phyloP scores from a whole-genome alignment of 2,329 filamentous ascomycete genomes.

The Colletotrichum lindemuthianum region DNA sequence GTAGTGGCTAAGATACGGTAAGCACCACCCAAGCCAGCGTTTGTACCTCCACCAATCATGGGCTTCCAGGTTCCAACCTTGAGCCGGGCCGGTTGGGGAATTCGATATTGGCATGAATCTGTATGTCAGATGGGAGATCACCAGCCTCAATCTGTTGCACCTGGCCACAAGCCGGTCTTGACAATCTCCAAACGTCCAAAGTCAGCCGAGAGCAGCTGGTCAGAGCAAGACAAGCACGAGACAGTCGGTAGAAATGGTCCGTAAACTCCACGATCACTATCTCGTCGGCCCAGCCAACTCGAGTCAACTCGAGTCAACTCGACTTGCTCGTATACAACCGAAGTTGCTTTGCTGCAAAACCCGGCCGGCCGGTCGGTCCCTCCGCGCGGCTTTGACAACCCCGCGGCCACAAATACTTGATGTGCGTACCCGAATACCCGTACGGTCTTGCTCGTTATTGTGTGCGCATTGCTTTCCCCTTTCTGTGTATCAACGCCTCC shows the following conservation, averaged over 20 bases:
- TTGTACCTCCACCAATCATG: too few species aligned
- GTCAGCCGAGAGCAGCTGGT: too few species aligned
- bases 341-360: neutral
- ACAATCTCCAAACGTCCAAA: conserved; percentile 6
- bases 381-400: conserved; percentile 18
- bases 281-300: conserved; percentile 2
- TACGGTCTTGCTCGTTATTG: conserved; percentile 11
- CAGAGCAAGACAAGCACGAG: neutral
- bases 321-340: neutral
- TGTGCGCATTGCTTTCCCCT: neutral
- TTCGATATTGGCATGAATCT: conserved; percentile 10
- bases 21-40: conserved; percentile 1
- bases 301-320: neutral
- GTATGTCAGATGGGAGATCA: conserved; percentile 18
- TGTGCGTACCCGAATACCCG: conserved; percentile 26
- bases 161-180: conserved; percentile 10
- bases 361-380: conserved; percentile 14
- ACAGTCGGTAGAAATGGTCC: neutral
- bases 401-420: conserved; percentile 12
- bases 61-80: neutral
- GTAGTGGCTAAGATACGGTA: conserved; percentile 3
- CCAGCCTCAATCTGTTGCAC: conserved; percentile 10
- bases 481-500: conserved; percentile 16
- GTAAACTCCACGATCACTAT: neutral
- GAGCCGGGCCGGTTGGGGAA: conserved; percentile 24